Base-by-base conservation (phyloP, 805 yeast genomes). In the Lipomyces kockii region DNA sequence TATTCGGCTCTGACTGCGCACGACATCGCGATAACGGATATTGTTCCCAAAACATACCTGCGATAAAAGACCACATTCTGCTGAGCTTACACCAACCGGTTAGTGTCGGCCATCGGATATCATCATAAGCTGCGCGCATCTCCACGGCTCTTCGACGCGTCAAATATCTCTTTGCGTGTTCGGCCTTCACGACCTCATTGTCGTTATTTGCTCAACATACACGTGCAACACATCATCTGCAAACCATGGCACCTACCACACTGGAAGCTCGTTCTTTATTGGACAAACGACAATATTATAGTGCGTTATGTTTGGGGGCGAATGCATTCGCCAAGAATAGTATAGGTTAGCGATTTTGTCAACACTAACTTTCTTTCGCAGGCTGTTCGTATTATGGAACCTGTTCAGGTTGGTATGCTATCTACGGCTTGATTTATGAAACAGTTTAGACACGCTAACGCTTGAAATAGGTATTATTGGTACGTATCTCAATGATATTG, bases 401-500 rank as follows among this genome's bases (percentile, higher is more conserved):
- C 58, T 66, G 69, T 35, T 59, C 69, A 1, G 39, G 62, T 58
- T 66, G 69, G 69, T 66, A 60, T 9, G 64, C 54, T 53, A 27
- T 7, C n/a, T 35, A 14, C 2, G n/a, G 20, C 17, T 2, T 8
- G 43, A 25, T 55, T 20, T 35, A 25, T 34, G 34, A 35, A 20
- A n/a, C 22, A 29, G 11, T 27, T 20, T 17, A 25, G 14, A 8
- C 51, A 34, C 49, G 51, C 37, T 53, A 20, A 52, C 12, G 14
- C 46, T 55, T 22, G 49, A n/a, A 43, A 43, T 49, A 66, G 69
- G 69, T 62, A 62, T 54, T 66, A 62, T 56, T 66, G 69, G 69
- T 66, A 62, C 46, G 69, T 49, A 17, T 35, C 27, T 20, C 35
- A 22, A 1, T 2, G 9, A 17, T 22, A 27, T 29, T 14, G 55